phyloP scores from a whole-genome alignment of 331 rosid genomes.

The Malus hybrid region DNA sequence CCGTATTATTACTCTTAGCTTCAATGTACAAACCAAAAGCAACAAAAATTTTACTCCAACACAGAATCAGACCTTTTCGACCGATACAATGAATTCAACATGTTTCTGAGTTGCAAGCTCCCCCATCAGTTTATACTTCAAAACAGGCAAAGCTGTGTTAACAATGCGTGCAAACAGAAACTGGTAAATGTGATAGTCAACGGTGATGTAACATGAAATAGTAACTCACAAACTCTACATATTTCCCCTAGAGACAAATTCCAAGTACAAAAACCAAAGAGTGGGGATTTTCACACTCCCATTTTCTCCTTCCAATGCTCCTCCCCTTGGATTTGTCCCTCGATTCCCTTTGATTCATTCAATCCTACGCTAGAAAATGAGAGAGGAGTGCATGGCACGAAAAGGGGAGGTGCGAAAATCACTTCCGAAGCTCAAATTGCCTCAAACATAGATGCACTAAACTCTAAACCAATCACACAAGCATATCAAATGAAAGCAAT shows the following conservation, averaged over 20 bases:
- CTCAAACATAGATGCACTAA: no score
- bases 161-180: background rate
- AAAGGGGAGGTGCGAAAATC: no score
- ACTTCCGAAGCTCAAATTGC: no score
- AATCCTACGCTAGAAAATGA: no score
- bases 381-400: no score
- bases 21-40: background rate
- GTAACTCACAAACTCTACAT: background rate
- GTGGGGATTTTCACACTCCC: background rate
- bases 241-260: background rate
- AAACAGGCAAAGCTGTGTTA: background rate
- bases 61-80: constrained; percentile 50
- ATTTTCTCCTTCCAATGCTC: background rate
- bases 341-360: no score
- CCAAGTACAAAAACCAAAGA: background rate
- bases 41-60: background rate
- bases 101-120: constrained; percentile 66
- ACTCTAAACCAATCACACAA: no score
- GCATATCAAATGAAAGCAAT: no score
- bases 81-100: constrained; percentile 49
- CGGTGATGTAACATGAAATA: background rate
- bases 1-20: background rate
- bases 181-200: background rate
- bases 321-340: background rate
- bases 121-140: constrained; percentile 38